These are phyloP conservation scores for Aspergillaceae sp. DNA, from an alignment of 2,329 filamentous ascomycete species.

Conservation along the genomic window DNA sequence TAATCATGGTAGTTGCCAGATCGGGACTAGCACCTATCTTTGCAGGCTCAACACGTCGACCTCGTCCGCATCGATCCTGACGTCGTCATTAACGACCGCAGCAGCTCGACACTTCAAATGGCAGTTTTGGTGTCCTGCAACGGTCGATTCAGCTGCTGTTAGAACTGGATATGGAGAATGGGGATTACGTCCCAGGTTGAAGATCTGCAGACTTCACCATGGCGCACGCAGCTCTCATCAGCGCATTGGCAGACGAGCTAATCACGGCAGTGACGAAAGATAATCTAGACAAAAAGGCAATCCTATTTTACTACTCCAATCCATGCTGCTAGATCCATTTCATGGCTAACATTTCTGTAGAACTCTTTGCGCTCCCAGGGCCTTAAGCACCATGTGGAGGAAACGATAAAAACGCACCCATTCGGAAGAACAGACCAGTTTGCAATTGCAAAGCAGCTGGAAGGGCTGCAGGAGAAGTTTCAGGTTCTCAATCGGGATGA, in stretches of 20 bases:
- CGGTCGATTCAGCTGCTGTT: not conserved
- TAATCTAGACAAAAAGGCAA: slow-evolving; percentile 38
- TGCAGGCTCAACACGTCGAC: slow-evolving; percentile 7
- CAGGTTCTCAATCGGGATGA: slow-evolving; percentile 69
- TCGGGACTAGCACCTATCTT: slow-evolving; percentile 16
- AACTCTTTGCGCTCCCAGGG: slow-evolving; percentile 18
- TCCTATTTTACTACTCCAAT: slow-evolving; percentile 1
- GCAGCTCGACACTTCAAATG: no score
- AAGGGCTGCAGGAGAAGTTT: slow-evolving; percentile 79
- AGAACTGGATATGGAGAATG: not conserved
- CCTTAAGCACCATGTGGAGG: slow-evolving; percentile 25
- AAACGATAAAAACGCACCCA: slow-evolving; percentile 31
- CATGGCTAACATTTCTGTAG: slow-evolving; percentile 15
- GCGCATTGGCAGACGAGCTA: slow-evolving; percentile 60
- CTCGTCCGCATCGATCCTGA: not conserved
- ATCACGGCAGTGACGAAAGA: slow-evolving; percentile 55
- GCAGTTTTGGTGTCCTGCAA: no score
- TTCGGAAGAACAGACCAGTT: slow-evolving; percentile 67
- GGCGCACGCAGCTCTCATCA: slow-evolving; percentile 60
- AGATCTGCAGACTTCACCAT: slow-evolving; percentile 39
- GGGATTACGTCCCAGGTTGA: not conserved
- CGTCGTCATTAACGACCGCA: no score
- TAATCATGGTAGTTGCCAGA: not conserved
- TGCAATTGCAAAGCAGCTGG: slow-evolving; percentile 55
- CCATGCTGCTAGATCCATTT: not conserved